Base-by-base conservation (phyloP, 495 filamentous ascomycete genomes). In the Xylaria acuta region DNA sequence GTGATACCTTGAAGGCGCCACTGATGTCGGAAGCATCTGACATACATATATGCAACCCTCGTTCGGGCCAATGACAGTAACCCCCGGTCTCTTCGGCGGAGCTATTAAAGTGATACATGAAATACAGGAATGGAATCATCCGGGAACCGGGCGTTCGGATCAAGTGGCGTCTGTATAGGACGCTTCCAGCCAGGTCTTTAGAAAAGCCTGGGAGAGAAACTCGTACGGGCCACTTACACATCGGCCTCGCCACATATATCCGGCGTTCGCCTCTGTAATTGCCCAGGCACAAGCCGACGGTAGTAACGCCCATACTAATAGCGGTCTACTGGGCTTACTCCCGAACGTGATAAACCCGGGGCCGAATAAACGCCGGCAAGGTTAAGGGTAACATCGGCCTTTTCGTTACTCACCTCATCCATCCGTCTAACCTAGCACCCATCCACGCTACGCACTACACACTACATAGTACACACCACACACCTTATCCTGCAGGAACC, bases 21-120 rank as follows among this genome's bases (percentile, higher is more conserved):
- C 22, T 54, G 34, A 43, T 20, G 69, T 64, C 47, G 60, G 47
- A 56, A 71, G 47, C 36, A 34, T 65, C 69, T 71, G 60, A 71
- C 69, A 65, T 71, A 65, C 60, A 71, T 53, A 60, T 62, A 60
- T 51, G 20, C 67, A 45, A 38, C 56, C 36, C 30, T 22, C 20
- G 30, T n/a, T 45, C 18, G 25, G 56, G 20, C 41, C 41, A 45
- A 70, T 54, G 20, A 27, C 43, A 62, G 54, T 18, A 60, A 41
- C 41, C 9, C 20, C 27, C 43, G 22, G 54, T 45, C 30, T 22
- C 45, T 53, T 51, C 64, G 27, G 43, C 16, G 30, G 53, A 32
- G 30, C 20, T 36, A 67, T 53, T 16, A 3, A 62, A 58, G 40
- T 59, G 30, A 41, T 16, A 58, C 20, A 34, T 45, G 38, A 25